Base-by-base conservation (phyloP, 768 basidiomycete species). In the Mycena vulgaris region DNA sequence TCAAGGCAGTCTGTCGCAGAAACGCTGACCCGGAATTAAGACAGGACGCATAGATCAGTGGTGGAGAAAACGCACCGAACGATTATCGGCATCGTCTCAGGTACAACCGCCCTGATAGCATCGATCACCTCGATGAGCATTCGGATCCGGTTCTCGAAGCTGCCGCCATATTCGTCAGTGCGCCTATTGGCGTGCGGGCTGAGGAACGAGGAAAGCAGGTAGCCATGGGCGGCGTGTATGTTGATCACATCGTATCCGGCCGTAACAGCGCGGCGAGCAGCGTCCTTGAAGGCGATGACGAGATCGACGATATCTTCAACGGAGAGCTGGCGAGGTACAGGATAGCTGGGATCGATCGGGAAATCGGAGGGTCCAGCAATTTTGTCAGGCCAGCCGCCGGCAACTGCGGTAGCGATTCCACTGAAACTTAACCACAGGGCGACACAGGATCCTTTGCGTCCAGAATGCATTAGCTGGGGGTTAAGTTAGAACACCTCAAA, bases 391-490 rank as follows among this genome's bases (percentile, higher is more conserved):
- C 58, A 60, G 31, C 58, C 58, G 19, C 58, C 58, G 2, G 17
- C 40, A 10, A 31, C 30, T 5, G n/a, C 5, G 37, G 23, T 27
- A 4, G 56, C 37, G 56, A 35, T 40, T 33, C 23, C 25, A 11
- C 42, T 48, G 42, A 25, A 42, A 23, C 58, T 48, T 23, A 60
- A 8, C 16, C 6, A 60, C 27, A 28, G 58, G 5, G 42, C 45
- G 25, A 48, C 45, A 31, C 58, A 60, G 14, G 84, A 86, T 0
- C 85, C 89, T 73, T 90, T 90, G 47, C 90, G 79, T 10, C 90
- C 90, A 0, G 89, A 87, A 73, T 92, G 90, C n/a, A n/a, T n/a
- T n/a, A 92, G 82, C 77, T 91, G 90, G 55, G n/a, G 19, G 7
- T 45, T 9, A 5, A 45, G 17, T 45, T 45, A 5, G 21, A 14